These are phyloP conservation scores for Phyllosticta citrichinensis DNA, from an alignment of 2,329 filamentous ascomycete genomes.

Conservation along the genomic window DNA sequence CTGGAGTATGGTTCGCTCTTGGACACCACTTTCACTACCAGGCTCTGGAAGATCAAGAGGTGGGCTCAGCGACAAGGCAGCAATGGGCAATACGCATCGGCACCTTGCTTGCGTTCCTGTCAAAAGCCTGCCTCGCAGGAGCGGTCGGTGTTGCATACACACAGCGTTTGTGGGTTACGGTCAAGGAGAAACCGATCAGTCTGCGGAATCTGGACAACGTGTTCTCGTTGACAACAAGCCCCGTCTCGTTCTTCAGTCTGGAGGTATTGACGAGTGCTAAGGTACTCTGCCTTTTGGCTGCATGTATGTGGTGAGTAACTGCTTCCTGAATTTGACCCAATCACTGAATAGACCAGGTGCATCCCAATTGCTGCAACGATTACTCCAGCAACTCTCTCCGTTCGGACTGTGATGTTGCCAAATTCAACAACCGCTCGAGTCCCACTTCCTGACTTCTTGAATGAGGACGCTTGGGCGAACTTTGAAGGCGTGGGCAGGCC, in stretches of 20 bases:
- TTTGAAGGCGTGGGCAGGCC: not conserved
- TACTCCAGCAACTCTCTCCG: not conserved
- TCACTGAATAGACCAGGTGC: not conserved
- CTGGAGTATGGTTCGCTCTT: not conserved
- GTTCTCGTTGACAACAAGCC: not conserved
- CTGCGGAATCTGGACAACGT: not conserved
- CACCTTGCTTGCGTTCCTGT: not conserved
- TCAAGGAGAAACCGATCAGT: not conserved
- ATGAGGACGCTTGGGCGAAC: not conserved
- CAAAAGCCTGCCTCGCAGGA: not conserved
- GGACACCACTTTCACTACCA: not conserved
- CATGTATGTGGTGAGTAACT: not conserved
- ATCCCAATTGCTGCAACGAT: not conserved
- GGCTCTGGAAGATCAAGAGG: not conserved
- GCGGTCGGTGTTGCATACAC: not conserved
- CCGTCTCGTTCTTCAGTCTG: not conserved
- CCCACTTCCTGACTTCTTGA: not conserved
- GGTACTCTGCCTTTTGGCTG: not conserved
- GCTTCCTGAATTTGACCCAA: no score
- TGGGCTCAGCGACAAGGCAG: not conserved
- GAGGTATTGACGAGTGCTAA: not conserved
- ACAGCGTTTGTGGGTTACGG: not conserved
- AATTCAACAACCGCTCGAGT: not conserved
- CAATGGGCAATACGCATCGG: not conserved
- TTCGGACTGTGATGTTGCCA: not conserved